Conservation (phyloP, 331 rosid genomes). For the Saraca asoca region DNA sequence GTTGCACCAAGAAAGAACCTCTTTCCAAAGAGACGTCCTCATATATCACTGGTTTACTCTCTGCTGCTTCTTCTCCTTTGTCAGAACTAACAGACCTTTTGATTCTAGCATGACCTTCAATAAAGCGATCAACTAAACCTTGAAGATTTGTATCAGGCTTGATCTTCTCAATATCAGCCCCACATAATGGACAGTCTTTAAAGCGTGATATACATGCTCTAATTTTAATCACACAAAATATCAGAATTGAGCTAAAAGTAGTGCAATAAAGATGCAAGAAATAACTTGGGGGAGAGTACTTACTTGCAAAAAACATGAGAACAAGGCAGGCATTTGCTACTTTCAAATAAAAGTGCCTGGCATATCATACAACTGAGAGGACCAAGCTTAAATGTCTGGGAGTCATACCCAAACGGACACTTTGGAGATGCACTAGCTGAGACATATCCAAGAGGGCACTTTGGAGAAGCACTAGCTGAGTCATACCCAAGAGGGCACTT, state of each 20-base stretch:
- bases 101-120: constrained; percentile 97
- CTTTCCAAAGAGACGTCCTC: constrained; percentile 97
- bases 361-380: constrained; percentile 93
- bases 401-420: constrained; percentile 91
- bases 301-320: constrained; percentile 89
- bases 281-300: constrained; percentile 10
- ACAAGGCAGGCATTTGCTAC: constrained; percentile 86
- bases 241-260: constrained; percentile 14
- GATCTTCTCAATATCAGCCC: constrained; percentile 82
- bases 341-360: constrained; percentile 83
- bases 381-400: constrained; percentile 84
- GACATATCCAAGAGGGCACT: constrained; percentile 76
- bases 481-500: constrained; percentile 82
- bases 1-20: constrained; percentile 94
- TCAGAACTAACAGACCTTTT: constrained; percentile 64
- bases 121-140: constrained; percentile 79
- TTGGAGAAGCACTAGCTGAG: constrained; percentile 48
- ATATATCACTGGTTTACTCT: constrained; percentile 64
- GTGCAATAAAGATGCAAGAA: constrained; percentile 16
- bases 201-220: constrained; percentile 81
- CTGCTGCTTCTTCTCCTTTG: constrained; percentile 53
- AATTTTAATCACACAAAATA: constrained; percentile 25
- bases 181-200: constrained; percentile 89
- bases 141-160: constrained; percentile 77
- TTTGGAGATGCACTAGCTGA: constrained; percentile 52